Conservation (phyloP, 768 basidiomycete genomes). For the Auricularia sp. region DNA sequence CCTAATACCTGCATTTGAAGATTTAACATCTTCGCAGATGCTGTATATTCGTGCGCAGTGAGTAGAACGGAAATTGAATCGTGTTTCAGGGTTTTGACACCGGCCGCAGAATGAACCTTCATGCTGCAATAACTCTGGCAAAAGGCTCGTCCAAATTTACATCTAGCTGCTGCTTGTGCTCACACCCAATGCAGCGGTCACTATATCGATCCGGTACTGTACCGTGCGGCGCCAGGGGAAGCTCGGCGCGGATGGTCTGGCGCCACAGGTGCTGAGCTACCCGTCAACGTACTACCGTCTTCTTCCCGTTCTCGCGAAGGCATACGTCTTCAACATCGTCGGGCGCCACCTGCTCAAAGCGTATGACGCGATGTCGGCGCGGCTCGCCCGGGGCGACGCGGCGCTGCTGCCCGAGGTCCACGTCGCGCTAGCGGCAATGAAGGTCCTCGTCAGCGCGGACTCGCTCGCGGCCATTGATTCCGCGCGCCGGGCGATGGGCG, state of each 20-base stretch:
- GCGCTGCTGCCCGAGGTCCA: conserved; percentile 63
- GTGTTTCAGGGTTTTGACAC: neutral
- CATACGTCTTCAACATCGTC: conserved; percentile 58
- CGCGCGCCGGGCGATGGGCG: conserved; percentile 62
- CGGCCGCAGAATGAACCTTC: conserved; percentile 45
- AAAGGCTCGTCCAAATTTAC: conserved; percentile 34
- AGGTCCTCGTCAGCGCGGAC: conserved; percentile 45
- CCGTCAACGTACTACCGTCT: conserved; percentile 68
- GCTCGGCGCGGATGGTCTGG: conserved; percentile 38
- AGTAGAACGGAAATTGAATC: conserved; percentile 8
- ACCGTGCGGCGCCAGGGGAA: conserved; percentile 64
- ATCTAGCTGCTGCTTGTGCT: neutral
- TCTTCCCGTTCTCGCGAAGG: conserved; percentile 55
- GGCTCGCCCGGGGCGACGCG: conserved; percentile 45
- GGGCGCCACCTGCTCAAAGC: conserved; percentile 45
- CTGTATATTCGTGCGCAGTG: conserved; percentile 60
- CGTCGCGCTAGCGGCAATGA: conserved; percentile 58
- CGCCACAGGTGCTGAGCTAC: conserved; percentile 58
- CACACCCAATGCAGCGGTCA: conserved; percentile 16
- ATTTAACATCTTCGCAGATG: conserved; percentile 37
- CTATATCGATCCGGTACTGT: conserved; percentile 59
- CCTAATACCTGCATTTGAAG: neutral
- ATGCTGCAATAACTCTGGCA: conserved; percentile 52
- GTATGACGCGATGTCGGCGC: conserved; percentile 39
- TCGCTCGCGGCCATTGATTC: conserved; percentile 50